phyloP scores from a whole-genome alignment of 352 stramenopile genomes.

The Pythium folliculosum region DNA sequence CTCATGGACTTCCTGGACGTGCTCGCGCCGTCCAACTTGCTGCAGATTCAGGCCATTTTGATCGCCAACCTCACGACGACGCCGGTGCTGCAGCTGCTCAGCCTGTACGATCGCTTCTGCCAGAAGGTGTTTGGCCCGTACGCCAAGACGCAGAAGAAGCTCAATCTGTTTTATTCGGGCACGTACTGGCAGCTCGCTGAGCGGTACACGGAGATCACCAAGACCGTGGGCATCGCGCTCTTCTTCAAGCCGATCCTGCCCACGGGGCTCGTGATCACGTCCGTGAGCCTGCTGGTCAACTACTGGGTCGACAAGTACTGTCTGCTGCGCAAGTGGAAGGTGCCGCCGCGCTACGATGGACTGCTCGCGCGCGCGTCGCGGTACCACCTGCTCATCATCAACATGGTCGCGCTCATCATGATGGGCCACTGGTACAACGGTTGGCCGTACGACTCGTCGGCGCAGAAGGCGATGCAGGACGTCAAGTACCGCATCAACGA shows the following conservation, averaged over 20 bases:
- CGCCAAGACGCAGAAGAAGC: slow-evolving; percentile 70
- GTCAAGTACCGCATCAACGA: slow-evolving; percentile 32
- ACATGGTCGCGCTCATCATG: slow-evolving; percentile 66
- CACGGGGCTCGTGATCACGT: slow-evolving; percentile 64
- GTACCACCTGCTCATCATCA: slow-evolving; percentile 69
- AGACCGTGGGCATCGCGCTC: slow-evolving; percentile 60
- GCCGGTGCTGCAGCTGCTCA: slow-evolving; percentile 65
- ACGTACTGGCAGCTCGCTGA: slow-evolving; percentile 68
- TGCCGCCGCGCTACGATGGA: slow-evolving; percentile 59
- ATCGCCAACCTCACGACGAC: slow-evolving; percentile 78
- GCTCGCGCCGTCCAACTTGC: slow-evolving; percentile 61
- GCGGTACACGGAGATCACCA: slow-evolving; percentile 70
- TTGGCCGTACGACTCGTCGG: slow-evolving; percentile 66
- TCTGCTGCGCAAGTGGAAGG: slow-evolving; percentile 75
- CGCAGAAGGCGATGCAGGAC: slow-evolving; percentile 34
- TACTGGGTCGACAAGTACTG: slow-evolving; percentile 89
- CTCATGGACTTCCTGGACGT: slow-evolving; percentile 76
- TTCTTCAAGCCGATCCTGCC: slow-evolving; percentile 72
- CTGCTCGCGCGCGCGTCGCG: slow-evolving; percentile 60
- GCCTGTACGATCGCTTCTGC: slow-evolving; percentile 51
- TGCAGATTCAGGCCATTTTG: slow-evolving; percentile 75
- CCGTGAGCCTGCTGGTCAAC: slow-evolving; percentile 68
- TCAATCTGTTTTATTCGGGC: slow-evolving; percentile 78
- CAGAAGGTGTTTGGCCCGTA: slow-evolving; percentile 45
- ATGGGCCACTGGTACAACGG: slow-evolving; percentile 81